Evolutionary conservation across 2,329 filamentous ascomycete species (phyloP), one percentile per base, ranked within the genome.

Genomic region (Penicillium polonicum): DNA sequence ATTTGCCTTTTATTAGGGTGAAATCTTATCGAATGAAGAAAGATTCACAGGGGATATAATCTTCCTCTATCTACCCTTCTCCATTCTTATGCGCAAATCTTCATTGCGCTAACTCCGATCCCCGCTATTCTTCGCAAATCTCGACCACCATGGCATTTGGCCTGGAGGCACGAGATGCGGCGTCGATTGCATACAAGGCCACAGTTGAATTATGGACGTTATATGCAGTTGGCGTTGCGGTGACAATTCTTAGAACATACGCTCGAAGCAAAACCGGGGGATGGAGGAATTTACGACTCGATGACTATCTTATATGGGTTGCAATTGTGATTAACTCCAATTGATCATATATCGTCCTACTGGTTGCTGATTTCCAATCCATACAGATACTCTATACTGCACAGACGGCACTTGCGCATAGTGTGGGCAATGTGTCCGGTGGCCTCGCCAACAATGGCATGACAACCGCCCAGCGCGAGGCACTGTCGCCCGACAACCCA

Each of bases 391-490:
- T 83, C 46, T 83, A 84, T 54, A 74, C 76, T 1, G 68, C 76
- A 5, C 79, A 84, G 63, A 77, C 80, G 1, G 71, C 70, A 31
- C 69, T 80, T 19, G 78, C 76, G 5, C 79, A 82, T 46, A 74
- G 71, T n/a, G 77, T 82, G 10, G 79, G 79, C 13, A 74, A 74
- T 35, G 65, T 68, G 15, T 79, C 75, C 19, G 70, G 75, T 44
- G 82, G 82, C 0, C 71, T 85, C 1, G 81, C 82, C 15, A 85
- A 85, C 59, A 82, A 82, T 60, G 76, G 76, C 52, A 83, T 86
- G 80, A 80, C 82, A 2, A 69, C 78, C 27, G 75, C 73, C 9
- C 68, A 82, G 59, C 76, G 83, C 9, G 70, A 65, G 8, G 70
- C 74, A 0, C 68, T 85, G 19, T 71, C 73, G 3, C 69, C 75